Evolutionary conservation across 176 grass and related monocot species (phyloP).

Genomic region (Aegilops speltoides): DNA sequence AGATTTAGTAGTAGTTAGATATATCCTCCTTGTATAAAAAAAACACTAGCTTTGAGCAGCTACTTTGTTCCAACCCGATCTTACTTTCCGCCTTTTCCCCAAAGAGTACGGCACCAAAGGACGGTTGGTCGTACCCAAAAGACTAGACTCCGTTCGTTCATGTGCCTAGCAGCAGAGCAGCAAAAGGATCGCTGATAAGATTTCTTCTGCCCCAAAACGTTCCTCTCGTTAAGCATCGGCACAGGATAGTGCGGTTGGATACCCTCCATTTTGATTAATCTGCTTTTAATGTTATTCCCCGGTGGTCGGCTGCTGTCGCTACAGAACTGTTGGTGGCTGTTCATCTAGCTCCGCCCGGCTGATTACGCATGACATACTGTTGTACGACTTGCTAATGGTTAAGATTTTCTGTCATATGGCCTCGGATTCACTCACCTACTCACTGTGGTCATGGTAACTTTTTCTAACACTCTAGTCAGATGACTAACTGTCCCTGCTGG

Average conservation of each 20-base stretch:
- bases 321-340: not conserved
- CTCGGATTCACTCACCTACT: not conserved
- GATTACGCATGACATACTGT: not conserved
- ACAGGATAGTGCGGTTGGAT: conserved; percentile 4
- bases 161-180: conserved; percentile 19
- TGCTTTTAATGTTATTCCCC: conserved; percentile 7
- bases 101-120: not conserved
- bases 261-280: not conserved
- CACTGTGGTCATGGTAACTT: not conserved
- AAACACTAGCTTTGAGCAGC: not conserved
- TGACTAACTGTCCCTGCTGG: not conserved
- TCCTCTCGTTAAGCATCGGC: not conserved
- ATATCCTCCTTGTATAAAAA: too few species aligned
- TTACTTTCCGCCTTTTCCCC: not conserved
- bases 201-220: not conserved
- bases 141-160: not conserved
- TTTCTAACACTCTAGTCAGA: too few species aligned
- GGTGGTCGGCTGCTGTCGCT: not conserved
- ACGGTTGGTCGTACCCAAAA: conserved; percentile 26
- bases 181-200: conserved; percentile 17
- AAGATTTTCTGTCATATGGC: not conserved
- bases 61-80: not conserved
- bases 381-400: not conserved
- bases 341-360: not conserved
- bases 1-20: not conserved